Evolutionary conservation across 2,329 filamentous ascomycete genomes (phyloP).

Genomic region (Trichoderma koningiopsis): DNA sequence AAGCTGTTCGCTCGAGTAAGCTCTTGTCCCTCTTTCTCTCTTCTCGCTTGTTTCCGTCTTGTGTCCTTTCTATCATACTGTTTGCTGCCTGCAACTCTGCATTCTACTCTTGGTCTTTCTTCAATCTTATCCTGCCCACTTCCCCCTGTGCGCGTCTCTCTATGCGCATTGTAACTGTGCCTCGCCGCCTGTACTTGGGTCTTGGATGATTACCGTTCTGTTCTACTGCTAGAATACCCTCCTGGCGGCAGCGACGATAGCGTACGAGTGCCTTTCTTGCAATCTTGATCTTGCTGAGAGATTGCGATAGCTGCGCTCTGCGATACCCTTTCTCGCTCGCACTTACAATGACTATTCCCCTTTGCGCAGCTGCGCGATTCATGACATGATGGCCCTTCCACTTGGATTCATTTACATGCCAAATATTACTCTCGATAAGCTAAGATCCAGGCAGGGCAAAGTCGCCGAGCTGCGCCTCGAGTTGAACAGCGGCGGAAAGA

Average conservation of each 20-base stretch:
- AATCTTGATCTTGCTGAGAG: neutral
- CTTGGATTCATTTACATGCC: conserved; percentile 51
- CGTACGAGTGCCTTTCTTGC: neutral
- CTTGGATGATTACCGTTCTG: neutral
- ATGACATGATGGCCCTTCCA: conserved; percentile 48
- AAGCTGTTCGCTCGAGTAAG: conserved; percentile 98
- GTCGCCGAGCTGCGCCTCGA: conserved; percentile 95
- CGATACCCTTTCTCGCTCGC: neutral
- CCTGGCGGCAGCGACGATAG: neutral
- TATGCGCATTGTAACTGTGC: neutral
- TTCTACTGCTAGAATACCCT: neutral
- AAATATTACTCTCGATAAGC: conserved; percentile 48
- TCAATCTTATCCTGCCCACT: conserved; percentile 26
- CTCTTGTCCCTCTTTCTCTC: conserved; percentile 27
- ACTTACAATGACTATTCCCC: neutral
- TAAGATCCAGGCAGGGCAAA: conserved; percentile 82
- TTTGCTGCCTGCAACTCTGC: neutral
- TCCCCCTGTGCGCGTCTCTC: neutral
- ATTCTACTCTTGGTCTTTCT: neutral
- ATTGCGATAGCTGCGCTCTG: neutral
- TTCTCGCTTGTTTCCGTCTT: neutral
- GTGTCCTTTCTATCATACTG: conserved; percentile 18
- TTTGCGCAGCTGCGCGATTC: conserved; percentile 16
- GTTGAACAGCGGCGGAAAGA: conserved; percentile 90
- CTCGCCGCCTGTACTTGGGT: neutral